Evolutionary conservation across 2,329 filamentous ascomycete genomes (phyloP).

Genomic region (Talaromyces islandicus): DNA sequence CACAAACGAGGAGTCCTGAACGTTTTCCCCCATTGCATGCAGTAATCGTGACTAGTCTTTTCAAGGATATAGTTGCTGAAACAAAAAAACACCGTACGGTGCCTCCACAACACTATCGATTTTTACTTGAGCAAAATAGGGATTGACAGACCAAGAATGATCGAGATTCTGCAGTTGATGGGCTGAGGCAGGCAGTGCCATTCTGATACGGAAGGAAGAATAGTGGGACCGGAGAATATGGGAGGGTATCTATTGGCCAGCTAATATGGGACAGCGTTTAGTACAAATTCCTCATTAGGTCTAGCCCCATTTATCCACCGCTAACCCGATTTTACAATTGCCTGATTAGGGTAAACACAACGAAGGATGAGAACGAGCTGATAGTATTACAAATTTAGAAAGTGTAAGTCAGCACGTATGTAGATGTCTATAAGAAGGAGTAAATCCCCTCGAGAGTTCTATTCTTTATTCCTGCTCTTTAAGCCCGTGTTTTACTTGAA

Average conservation of each 20-base stretch:
- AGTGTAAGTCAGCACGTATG: background rate
- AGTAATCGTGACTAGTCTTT: background rate
- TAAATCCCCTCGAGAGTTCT: background rate
- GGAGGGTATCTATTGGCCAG: background rate
- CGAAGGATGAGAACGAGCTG: background rate
- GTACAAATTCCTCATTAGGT: constrained; percentile 4
- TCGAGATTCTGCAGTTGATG: background rate
- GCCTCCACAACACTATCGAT: background rate
- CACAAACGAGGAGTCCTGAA: constrained; percentile 12
- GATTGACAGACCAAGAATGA: background rate
- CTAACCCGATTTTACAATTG: constrained; percentile 2
- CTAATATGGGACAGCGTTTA: background rate
- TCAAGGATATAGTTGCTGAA: background rate
- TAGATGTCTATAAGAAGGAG: background rate
- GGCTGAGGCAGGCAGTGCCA: background rate
- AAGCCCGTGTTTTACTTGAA: background rate
- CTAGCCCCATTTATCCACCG: background rate
- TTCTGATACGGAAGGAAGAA: background rate
- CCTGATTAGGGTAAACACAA: background rate
- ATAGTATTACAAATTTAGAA: background rate
- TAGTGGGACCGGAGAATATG: background rate
- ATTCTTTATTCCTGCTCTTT: background rate
- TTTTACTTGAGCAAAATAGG: background rate
- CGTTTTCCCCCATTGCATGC: background rate
- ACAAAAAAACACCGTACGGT: background rate